A percentile compares a stretch with the other conserved stretches of the same genome.
Conservation (phyloP, 1,284 basidiomycete genomes). For the Boletus sp. region DNA sequence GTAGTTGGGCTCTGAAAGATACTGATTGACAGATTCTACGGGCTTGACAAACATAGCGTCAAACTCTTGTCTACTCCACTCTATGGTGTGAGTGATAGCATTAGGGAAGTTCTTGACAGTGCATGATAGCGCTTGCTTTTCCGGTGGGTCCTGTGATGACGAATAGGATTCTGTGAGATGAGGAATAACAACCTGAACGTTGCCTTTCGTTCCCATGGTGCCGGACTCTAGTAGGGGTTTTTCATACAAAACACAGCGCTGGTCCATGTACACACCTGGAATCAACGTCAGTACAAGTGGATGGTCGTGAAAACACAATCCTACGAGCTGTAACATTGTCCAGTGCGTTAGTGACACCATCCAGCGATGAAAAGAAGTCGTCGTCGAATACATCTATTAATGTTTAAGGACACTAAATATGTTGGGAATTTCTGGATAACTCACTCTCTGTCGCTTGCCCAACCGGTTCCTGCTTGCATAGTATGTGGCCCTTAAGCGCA, state of each 20-base stretch:
- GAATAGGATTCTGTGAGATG: conserved; percentile 97
- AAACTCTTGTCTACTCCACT: conserved; percentile 97
- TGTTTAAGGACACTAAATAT: conserved; percentile 3
- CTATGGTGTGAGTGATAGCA: conserved; percentile 98
- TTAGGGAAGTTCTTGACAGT: conserved; percentile 99
- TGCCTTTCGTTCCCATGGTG: conserved; percentile 98
- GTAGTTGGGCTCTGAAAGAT: conserved; percentile 96
- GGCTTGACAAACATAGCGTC: conserved; percentile 95
- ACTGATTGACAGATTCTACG: conserved; percentile 92
- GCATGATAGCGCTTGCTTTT: conserved; percentile 97
- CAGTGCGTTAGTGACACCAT: conserved; percentile 99
- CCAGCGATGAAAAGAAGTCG: conserved; percentile 83
- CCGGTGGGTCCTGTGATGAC: conserved; percentile 98
- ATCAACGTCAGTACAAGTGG: conserved; percentile 4
- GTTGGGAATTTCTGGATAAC: conserved; percentile 29
- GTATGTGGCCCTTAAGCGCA: conserved; percentile 85
- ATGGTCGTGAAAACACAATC: conserved; percentile 29
- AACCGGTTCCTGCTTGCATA: conserved; percentile 91
- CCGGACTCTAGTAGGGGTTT: conserved; percentile 98
- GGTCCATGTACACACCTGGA: conserved; percentile 95
- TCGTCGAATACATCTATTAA: conserved; percentile 82
- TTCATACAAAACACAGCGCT: conserved; percentile 96
- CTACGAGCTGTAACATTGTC: conserved; percentile 95
- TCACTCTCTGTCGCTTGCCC: conserved; percentile 90
- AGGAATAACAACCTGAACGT: conserved; percentile 95